Conservation (phyloP, 108 stramenopile genomes). For the Skeletonema menzelii region DNA sequence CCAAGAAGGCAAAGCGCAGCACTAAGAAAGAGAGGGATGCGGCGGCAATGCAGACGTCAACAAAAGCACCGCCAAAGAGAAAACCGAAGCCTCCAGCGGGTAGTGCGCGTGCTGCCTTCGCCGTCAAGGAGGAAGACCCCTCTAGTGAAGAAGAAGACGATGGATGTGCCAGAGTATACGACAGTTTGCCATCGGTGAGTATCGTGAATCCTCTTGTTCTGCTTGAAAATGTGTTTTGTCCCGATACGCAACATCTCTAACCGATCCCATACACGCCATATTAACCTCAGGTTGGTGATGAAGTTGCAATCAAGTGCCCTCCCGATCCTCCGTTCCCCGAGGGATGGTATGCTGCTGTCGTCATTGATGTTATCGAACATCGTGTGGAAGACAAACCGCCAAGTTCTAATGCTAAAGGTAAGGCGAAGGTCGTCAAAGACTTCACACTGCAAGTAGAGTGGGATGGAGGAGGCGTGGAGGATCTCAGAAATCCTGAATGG, state of each 20-base stretch:
- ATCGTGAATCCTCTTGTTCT: background rate
- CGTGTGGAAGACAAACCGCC: conserved; percentile 14
- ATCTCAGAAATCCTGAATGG: conserved; percentile 45
- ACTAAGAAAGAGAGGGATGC: conserved; percentile 2
- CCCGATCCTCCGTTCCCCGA: conserved; percentile 40
- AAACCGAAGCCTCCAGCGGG: conserved; percentile 11
- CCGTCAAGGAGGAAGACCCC: conserved; percentile 9
- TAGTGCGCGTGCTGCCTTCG: background rate
- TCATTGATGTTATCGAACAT: conserved; percentile 29
- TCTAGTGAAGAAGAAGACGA: conserved; percentile 15
- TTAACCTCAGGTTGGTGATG: conserved; percentile 28
- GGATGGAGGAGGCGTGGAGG: conserved; percentile 40
- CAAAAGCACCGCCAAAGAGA: conserved; percentile 12
- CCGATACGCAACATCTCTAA: background rate
- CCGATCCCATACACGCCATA: background rate
- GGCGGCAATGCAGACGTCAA: conserved; percentile 11
- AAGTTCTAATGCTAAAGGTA: conserved; percentile 11
- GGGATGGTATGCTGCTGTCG: conserved; percentile 42
- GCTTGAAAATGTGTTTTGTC: background rate
- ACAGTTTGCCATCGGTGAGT: conserved; percentile 15
- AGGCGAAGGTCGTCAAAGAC: conserved; percentile 3
- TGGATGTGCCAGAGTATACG: conserved; percentile 3
- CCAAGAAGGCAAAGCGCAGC: conserved; percentile 8
- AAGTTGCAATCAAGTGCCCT: conserved; percentile 42
- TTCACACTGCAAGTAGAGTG: conserved; percentile 41